Conservation (phyloP, 345 rosid genomes). For the Hevea brasiliensis region DNA sequence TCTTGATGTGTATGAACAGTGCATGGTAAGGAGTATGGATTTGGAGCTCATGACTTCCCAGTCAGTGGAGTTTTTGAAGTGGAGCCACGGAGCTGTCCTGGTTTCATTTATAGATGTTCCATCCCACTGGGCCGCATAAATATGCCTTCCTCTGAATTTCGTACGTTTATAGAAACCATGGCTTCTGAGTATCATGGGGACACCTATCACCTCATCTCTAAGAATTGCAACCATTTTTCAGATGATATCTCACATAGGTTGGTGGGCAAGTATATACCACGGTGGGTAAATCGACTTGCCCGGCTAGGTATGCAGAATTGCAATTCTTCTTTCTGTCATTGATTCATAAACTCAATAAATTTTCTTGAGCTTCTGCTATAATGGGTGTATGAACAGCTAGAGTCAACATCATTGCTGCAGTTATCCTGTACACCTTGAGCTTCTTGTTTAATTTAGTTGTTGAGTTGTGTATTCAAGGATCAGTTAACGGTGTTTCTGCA, state of each 20-base stretch:
- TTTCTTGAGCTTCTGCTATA: background rate
- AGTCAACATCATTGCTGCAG: background rate
- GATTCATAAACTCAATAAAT: background rate
- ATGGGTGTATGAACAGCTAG: background rate
- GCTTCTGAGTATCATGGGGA: conserved; percentile 84
- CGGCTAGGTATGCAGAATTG: conserved; percentile 49
- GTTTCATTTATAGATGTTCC: conserved; percentile 61
- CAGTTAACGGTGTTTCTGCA: background rate
- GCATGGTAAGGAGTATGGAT: conserved; percentile 78
- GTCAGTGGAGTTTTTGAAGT: conserved; percentile 81
- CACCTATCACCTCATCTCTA: conserved; percentile 72
- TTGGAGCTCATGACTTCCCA: conserved; percentile 77
- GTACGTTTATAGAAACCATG: conserved; percentile 52
- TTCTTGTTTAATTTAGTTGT: background rate
- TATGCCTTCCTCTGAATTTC: conserved; percentile 56
- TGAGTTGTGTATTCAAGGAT: background rate
- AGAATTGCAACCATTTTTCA: conserved; percentile 81
- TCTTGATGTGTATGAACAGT: conserved; percentile 38
- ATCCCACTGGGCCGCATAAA: conserved; percentile 43
- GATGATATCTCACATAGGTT: conserved; percentile 56
- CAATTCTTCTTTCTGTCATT: background rate
- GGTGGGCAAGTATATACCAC: conserved; percentile 57
- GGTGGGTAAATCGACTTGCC: conserved; percentile 82
- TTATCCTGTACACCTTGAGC: background rate
- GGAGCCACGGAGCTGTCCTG: conserved; percentile 71